Conservation (phyloP, 495 filamentous ascomycete genomes). For the Aspergillus ellipticus region DNA sequence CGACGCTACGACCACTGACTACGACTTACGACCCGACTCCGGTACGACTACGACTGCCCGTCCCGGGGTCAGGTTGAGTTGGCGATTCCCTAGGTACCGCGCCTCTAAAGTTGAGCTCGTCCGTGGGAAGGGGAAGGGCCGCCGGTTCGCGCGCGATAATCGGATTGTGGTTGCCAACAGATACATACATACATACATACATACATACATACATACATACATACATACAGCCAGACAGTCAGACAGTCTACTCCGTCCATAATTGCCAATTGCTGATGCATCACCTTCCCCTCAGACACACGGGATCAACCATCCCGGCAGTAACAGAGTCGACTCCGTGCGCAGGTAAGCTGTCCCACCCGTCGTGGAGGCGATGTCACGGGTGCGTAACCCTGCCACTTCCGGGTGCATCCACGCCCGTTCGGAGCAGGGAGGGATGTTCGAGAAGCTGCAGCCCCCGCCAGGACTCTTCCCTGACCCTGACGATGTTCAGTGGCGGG, state of each 20-base stretch:
- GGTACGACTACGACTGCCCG: not conserved
- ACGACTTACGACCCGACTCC: not conserved
- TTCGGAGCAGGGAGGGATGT: too few relatives aligned
- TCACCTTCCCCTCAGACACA: too few relatives aligned
- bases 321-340: not conserved
- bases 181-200: not conserved
- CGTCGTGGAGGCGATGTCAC: not conserved
- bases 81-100: not conserved
- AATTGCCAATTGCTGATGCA: not conserved
- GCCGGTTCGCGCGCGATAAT: not conserved
- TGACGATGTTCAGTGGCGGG: too few relatives aligned
- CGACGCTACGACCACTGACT: not conserved
- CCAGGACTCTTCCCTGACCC: too few relatives aligned
- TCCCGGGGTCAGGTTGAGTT: not conserved
- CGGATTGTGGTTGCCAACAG: not conserved
- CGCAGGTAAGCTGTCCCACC: not conserved
- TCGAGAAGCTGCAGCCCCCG: too few relatives aligned
- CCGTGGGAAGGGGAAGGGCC: not conserved
- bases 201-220: too few relatives aligned
- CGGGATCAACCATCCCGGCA: not conserved
- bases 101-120: not conserved
- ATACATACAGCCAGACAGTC: too few relatives aligned
- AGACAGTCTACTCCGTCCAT: not conserved
- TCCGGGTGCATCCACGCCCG: not conserved
- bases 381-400: slow-evolving; percentile 1